Evolutionary conservation across 345 rosid genomes (phyloP).

Genomic region (Lumnitzera racemosa): DNA sequence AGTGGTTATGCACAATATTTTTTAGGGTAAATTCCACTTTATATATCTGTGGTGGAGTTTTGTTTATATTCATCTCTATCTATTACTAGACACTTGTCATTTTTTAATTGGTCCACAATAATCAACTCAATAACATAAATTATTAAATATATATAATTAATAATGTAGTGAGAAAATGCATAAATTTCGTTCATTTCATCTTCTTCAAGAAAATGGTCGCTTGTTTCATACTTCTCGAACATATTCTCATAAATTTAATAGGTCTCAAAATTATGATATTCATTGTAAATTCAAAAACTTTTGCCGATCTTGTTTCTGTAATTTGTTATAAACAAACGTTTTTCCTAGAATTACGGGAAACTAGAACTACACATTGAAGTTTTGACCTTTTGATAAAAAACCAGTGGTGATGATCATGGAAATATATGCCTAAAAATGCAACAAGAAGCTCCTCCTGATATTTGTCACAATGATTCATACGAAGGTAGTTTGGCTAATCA

Average conservation of each 20-base stretch:
- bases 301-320: constrained; percentile 23
- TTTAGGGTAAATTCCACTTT: too few species aligned
- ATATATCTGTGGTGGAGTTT: too few species aligned
- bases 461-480: constrained; percentile 41
- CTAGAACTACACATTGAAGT: neutral
- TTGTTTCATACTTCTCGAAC: too few species aligned
- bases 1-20: too few species aligned
- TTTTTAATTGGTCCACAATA: too few species aligned
- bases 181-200: too few species aligned
- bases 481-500: constrained; percentile 65
- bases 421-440: constrained; percentile 51
- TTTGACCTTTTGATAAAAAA: constrained; percentile 7
- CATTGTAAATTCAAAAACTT: constrained; percentile 17
- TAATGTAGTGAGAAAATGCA: too few species aligned
- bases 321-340: constrained; percentile 1
- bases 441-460: constrained; percentile 56
- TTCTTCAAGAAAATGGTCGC: too few species aligned
- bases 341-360: constrained; percentile 20
- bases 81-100: too few species aligned
- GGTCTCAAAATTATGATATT: constrained; percentile 15
- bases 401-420: constrained; percentile 14
- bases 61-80: too few species aligned
- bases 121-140: too few species aligned
- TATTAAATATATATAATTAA: too few species aligned
- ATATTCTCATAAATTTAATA: constrained; percentile 31